Evolutionary conservation across 108 stramenopile species (phyloP), one percentile per base, ranked within the genome.

Genomic region (Schizochytrium sp.): DNA sequence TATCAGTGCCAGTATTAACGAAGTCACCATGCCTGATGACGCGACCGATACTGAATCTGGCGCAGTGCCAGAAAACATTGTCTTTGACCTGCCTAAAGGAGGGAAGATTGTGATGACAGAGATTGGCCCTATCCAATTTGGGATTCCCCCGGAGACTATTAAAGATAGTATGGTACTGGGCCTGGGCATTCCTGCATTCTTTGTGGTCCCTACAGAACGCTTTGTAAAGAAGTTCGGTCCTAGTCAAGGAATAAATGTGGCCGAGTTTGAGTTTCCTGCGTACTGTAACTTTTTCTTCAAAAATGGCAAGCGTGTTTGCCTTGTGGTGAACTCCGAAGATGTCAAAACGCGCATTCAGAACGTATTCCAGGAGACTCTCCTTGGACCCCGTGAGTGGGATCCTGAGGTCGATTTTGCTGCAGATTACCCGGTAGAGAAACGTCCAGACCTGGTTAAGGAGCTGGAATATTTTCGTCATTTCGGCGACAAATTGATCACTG

Each of bases 391-490:
- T 4, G 50, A 88, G 13, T 49, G 90, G 46, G 91, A 91, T 47
- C 45, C 87, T 17, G 28, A 87, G 4, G 87, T 88, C 40, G 96
- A 98, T 90, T 97, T 97, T 91, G 92, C 95, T 19, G 93, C 93
- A 3, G 93, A 94, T 46, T 97, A 95, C 88, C 95, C 95, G 8
- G 57, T 91, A 55, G 96, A 96, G 56, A 92, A 95, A 3, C 96
- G 96, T 69, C 97, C 97, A 8, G 92, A 97, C 88, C 95, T 97
- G 69, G 89, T 94, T 58, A 97, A 96, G 89, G 97, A 97, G 89
- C 91, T 96, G n/a, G 57, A 93, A 17, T 94, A 97, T 89, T 97
- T 97, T 91, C 92, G 96, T 42, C 92, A 94, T 15, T 94, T 96
- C 92, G 95, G 96, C 89, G 96, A 96, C 61, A 92, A 93, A 49